These are phyloP conservation scores for Backusella macrospora DNA, from an alignment of 192 early-diverging fungal species.

Conservation along the genomic window DNA sequence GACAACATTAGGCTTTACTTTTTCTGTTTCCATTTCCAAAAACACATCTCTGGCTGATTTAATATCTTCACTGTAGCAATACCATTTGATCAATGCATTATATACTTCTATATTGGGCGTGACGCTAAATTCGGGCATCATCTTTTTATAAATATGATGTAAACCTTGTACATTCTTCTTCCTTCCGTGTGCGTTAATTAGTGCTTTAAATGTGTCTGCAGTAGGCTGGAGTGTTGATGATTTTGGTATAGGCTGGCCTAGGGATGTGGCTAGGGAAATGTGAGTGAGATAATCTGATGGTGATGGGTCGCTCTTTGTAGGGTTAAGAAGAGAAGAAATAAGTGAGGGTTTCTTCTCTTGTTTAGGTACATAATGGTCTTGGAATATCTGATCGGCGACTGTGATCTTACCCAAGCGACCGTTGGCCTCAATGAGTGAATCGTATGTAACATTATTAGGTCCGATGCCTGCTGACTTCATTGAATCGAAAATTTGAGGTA, in stretches of 20 bases:
- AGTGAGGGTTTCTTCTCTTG: not conserved
- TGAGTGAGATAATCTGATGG: not conserved
- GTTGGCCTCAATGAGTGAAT: conserved; percentile 39
- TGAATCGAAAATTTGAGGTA: conserved; percentile 18
- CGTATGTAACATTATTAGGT: conserved; percentile 39
- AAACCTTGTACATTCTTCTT: conserved; percentile 29
- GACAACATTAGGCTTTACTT: conserved; percentile 34
- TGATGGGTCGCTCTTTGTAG: not conserved
- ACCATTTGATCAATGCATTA: conserved; percentile 41
- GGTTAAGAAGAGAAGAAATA: not conserved
- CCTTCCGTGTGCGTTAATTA: conserved; percentile 41
- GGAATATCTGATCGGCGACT: conserved; percentile 32
- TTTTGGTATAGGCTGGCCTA: not conserved
- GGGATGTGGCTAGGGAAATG: not conserved
- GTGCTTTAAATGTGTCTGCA: conserved; percentile 27
- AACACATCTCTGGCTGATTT: conserved; percentile 31
- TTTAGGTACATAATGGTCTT: conserved; percentile 17
- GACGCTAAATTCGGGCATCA: conserved; percentile 36
- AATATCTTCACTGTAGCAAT: conserved; percentile 30
- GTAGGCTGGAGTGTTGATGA: conserved; percentile 9
- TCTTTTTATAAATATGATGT: conserved; percentile 32
- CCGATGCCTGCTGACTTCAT: conserved; percentile 22
- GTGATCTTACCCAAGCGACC: conserved; percentile 30
- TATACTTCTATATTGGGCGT: conserved; percentile 22
- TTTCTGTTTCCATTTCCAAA: conserved; percentile 33